Evolutionary conservation across 2,329 filamentous ascomycete species (phyloP), one percentile per base, ranked within the genome.

Genomic region (Pseudovirgaria hyperparasitica): DNA sequence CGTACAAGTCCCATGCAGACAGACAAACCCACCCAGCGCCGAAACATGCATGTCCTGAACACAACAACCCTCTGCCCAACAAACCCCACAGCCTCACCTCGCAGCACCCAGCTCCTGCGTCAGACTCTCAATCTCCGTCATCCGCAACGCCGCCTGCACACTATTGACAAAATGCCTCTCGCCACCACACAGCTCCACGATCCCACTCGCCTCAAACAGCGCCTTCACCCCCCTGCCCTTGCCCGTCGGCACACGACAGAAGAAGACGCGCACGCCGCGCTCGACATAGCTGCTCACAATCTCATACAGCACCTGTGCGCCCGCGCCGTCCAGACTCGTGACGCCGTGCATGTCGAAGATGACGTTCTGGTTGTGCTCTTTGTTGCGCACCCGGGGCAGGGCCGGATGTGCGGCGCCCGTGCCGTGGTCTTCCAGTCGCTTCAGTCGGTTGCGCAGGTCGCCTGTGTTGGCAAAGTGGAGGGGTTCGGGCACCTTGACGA

Each of bases 331-430:
- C 42, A 98, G 75, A 16, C 79, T 80, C 0, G 86, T 93, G 3
- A 98, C 90, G n/a, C 90, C 90, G 41, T 96, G 87, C 6, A 96
- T 85, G 49, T 98, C 90, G 45, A 98, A 96, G 35, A 98, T 85
- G 52, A 98, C 67, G 46, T 93, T 94, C 40, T 75, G 72, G 50
- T 94, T 94, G 43, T 82, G 76, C 34, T 87, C 78, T n/a, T 74
- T 69, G 15, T 68, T 63, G 4, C 86, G 70, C 9, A 92, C 65
- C 3, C 81, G 70, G 1, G 90, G 90, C 11, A 94, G 63, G 0
- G 86, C 86, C 0, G 90, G 90, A 43, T 96, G 90, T 0, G 82
- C 84, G 28, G 70, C 64, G 23, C 65, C 76, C 0, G 84, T 87
- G n/a, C 90, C 90, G 45, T 96, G 93, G 13, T 85, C 68, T 54